Evolutionary conservation across 495 filamentous ascomycete genomes (phyloP).

Genomic region (Astrothelium macrocarpum): DNA sequence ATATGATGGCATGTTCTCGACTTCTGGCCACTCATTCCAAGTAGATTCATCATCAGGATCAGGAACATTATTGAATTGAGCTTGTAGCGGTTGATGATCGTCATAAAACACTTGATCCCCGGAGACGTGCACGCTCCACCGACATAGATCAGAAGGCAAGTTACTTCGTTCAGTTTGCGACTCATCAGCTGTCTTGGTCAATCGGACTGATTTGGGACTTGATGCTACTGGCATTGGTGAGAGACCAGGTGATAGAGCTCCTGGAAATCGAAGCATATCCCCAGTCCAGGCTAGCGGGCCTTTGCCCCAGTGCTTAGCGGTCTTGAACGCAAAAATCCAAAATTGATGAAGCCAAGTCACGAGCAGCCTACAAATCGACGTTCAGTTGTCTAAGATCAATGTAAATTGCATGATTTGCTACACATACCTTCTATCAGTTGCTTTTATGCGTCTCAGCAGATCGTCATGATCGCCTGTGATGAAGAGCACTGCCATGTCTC

Average conservation of each 20-base stretch:
- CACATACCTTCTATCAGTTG: neutral
- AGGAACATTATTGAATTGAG: too few relatives aligned
- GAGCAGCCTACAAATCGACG: slow-evolving; percentile 19
- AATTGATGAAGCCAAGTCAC: slow-evolving; percentile 35
- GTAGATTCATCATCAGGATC: too few relatives aligned
- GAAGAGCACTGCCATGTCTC: neutral
- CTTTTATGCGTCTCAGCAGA: neutral
- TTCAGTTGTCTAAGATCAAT: neutral
- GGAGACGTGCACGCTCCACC: slow-evolving; percentile 27
- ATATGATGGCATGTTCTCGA: slow-evolving; percentile 7
- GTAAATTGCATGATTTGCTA: too few relatives aligned
- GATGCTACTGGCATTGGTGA: neutral
- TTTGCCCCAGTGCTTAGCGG: slow-evolving; percentile 36
- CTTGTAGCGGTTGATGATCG: too few relatives aligned
- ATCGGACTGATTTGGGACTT: neutral
- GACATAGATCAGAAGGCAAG: slow-evolving; percentile 24
- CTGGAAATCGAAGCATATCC: slow-evolving; percentile 21
- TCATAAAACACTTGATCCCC: too few relatives aligned
- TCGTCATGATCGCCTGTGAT: too few relatives aligned
- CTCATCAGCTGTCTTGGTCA: neutral
- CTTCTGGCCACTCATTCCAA: slow-evolving; percentile 25
- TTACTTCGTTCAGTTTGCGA: neutral
- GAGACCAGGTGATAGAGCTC: slow-evolving; percentile 7
- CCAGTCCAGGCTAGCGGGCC: slow-evolving; percentile 34
- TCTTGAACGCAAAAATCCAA: slow-evolving; percentile 36